phyloP scores from a whole-genome alignment of 2,329 filamentous ascomycete genomes.

The Nigrospora oryzae region DNA sequence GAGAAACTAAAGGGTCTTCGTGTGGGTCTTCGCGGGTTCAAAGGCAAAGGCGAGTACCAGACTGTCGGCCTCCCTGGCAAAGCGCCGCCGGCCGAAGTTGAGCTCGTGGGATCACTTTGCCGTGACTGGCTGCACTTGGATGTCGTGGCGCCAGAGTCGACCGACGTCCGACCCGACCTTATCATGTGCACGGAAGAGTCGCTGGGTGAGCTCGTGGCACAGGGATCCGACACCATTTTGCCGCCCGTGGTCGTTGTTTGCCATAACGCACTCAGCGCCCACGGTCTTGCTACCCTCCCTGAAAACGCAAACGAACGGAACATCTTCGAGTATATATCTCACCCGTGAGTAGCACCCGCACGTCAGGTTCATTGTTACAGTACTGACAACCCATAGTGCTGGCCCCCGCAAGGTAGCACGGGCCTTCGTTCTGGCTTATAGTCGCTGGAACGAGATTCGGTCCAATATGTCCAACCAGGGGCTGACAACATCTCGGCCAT shows the following conservation, averaged over 20 bases:
- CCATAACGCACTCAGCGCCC: constrained; percentile 19
- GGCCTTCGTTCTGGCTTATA: constrained; percentile 3
- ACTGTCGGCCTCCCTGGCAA: not conserved
- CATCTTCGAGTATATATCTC: constrained; percentile 27
- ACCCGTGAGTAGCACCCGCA: constrained; percentile 20
- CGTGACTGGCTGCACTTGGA: constrained; percentile 23
- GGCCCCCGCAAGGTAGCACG: not conserved
- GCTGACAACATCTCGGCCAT: too few species aligned
- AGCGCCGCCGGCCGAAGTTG: constrained; percentile 4
- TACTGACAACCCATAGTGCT: not conserved
- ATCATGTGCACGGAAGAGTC: constrained; percentile 13
- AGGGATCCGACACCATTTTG: constrained; percentile 3
- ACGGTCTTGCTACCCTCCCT: constrained; percentile 8
- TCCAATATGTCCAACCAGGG: too few species aligned
- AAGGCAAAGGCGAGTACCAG: not conserved
- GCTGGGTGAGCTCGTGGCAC: constrained; percentile 6
- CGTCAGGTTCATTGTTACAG: not conserved
- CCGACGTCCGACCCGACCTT: constrained; percentile 9
- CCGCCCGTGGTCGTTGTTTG: constrained; percentile 24
- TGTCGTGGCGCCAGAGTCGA: constrained; percentile 6
- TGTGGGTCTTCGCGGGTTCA: constrained; percentile 15
- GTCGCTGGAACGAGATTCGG: constrained; percentile 13
- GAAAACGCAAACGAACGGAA: constrained; percentile 8
- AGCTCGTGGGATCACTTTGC: constrained; percentile 17
- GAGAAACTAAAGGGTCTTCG: constrained; percentile 13